phyloP scores from a whole-genome alignment of 495 filamentous ascomycete genomes.

The Penicillium samsonianum region DNA sequence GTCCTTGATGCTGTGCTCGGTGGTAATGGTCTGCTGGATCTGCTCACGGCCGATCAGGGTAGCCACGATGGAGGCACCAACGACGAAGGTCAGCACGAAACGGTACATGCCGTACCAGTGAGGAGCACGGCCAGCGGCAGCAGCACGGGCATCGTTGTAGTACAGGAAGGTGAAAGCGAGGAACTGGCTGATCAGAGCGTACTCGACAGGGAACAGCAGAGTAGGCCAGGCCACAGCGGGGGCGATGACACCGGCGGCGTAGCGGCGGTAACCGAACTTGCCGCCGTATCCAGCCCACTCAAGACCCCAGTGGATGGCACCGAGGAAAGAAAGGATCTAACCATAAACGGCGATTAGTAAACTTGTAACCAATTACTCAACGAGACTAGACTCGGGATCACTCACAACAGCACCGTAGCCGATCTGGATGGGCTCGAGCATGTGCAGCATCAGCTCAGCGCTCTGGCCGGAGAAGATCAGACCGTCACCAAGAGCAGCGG shows the following conservation, averaged over 20 bases:
- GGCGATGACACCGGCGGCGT: slow-evolving; percentile 78
- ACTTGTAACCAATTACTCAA: background rate
- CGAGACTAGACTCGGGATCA: slow-evolving; percentile 14
- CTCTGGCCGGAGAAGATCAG: slow-evolving; percentile 67
- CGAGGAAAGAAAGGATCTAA: slow-evolving; percentile 92
- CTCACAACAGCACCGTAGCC: slow-evolving; percentile 90
- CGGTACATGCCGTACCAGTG: slow-evolving; percentile 92
- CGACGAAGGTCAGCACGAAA: slow-evolving; percentile 92
- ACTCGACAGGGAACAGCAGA: slow-evolving; percentile 79
- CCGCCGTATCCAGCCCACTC: slow-evolving; percentile 79
- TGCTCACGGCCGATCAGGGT: slow-evolving; percentile 85
- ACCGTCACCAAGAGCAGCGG: slow-evolving; percentile 58
- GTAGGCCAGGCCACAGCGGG: slow-evolving; percentile 93
- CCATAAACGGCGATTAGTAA: slow-evolving; percentile 12
- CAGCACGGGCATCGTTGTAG: slow-evolving; percentile 79
- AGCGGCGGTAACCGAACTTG: slow-evolving; percentile 70
- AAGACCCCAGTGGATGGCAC: slow-evolving; percentile 93
- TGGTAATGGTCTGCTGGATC: slow-evolving; percentile 61
- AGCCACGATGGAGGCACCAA: slow-evolving; percentile 83
- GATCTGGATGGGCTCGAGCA: slow-evolving; percentile 88
- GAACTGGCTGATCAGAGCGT: slow-evolving; percentile 90
- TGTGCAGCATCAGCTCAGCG: slow-evolving; percentile 70
- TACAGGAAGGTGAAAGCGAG: slow-evolving; percentile 85
- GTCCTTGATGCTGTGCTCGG: slow-evolving; percentile 53
- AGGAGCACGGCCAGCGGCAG: slow-evolving; percentile 78